These are phyloP conservation scores for Acidomyces sp. DNA, from an alignment of 495 filamentous ascomycete species.

Conservation along the genomic window DNA sequence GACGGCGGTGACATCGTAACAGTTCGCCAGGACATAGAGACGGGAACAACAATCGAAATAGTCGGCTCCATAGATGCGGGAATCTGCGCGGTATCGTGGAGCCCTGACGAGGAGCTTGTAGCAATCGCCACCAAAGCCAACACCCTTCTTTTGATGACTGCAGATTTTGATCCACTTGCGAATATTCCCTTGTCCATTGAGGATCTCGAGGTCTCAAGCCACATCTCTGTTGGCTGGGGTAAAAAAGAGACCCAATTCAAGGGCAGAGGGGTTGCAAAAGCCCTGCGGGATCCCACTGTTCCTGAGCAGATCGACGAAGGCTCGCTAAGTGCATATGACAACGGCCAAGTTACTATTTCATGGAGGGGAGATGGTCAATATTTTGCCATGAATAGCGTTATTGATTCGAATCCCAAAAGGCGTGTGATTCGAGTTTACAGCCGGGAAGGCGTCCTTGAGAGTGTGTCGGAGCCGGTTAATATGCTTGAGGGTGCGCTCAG, in stretches of 20 bases:
- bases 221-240: constrained; percentile 97
- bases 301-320: constrained; percentile 88
- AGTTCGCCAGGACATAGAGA: constrained; percentile 62
- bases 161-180: constrained; percentile 71
- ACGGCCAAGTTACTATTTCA: constrained; percentile 55
- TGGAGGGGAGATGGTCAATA: constrained; percentile 94
- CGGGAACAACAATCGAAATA: constrained; percentile 70
- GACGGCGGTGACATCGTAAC: constrained; percentile 81
- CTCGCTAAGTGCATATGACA: constrained; percentile 55
- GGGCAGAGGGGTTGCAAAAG: constrained; percentile 71
- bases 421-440: constrained; percentile 79
- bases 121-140: constrained; percentile 65
- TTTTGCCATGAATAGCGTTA: constrained; percentile 66
- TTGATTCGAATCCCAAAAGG: constrained; percentile 42
- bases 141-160: constrained; percentile 84
- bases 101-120: constrained; percentile 84
- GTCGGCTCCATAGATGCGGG: constrained; percentile 85
- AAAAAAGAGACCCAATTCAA: constrained; percentile 97
- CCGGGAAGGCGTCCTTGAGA: constrained; percentile 77
- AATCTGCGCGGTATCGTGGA: constrained; percentile 83
- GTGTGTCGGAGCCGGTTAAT: constrained; percentile 88
- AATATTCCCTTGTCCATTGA: constrained; percentile 56
- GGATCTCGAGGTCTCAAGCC: constrained; percentile 76
- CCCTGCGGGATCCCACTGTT: constrained; percentile 81
- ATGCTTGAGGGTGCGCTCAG: constrained; percentile 71